Evolutionary conservation across 805 yeast genomes (phyloP).

Genomic region (Schwanniomyces occidentalis): DNA sequence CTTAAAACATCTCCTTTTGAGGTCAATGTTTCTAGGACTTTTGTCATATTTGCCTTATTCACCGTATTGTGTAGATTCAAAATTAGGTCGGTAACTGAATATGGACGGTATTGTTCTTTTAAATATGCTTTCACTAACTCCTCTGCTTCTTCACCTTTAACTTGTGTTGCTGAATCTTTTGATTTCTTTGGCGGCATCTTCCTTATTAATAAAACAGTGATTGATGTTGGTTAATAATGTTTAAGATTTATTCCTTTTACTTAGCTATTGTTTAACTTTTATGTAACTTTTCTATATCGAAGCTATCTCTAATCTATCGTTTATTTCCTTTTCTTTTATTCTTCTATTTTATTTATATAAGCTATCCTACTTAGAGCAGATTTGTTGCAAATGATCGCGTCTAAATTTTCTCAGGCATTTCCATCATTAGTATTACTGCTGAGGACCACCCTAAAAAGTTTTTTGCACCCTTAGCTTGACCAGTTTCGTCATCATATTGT

Average conservation of each 20-base stretch:
- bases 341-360: too few relatives aligned
- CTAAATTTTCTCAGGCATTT: conserved; percentile 61
- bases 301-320: too few relatives aligned
- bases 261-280: background rate
- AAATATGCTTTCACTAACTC: conserved; percentile 36
- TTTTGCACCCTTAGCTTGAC: conserved; percentile 76
- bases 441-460: conserved; percentile 97
- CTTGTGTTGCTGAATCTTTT: background rate
- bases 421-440: conserved; percentile 75
- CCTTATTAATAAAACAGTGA: background rate
- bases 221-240: background rate
- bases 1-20: conserved; percentile 30
- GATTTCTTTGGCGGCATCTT: conserved; percentile 5
- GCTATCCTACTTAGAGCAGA: too few relatives aligned
- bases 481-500: conserved; percentile 78
- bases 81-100: conserved; percentile 46
- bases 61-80: conserved; percentile 45
- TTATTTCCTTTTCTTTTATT: background rate
- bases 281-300: conserved; percentile 1
- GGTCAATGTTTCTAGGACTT: conserved; percentile 37
- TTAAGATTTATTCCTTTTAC: background rate
- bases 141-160: conserved; percentile 24
- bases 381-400: conserved; percentile 1
- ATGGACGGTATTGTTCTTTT: conserved; percentile 47
- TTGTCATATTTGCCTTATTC: conserved; percentile 31